Conservation (phyloP, 169 alveolate genomes). For the Pseudocohnilembus persalinus region DNA sequence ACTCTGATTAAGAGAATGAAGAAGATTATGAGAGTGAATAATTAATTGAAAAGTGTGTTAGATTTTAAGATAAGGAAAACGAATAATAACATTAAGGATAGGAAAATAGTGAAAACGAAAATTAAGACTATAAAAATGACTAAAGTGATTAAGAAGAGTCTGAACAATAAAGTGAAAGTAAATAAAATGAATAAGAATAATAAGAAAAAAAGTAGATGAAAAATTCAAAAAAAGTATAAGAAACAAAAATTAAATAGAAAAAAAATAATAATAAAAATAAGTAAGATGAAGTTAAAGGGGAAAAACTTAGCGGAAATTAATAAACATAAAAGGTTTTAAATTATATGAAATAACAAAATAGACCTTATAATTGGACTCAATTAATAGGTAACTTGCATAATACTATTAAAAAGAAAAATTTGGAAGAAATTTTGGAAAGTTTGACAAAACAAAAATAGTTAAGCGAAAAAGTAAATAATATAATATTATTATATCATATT, state of each 20-base stretch:
- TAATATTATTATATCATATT: not conserved
- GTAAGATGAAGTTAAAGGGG: not conserved
- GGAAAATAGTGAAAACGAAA: not conserved
- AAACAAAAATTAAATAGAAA: not conserved
- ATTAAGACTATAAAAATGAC: not conserved
- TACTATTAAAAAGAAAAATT: conserved; percentile 37
- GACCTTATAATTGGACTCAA: conserved; percentile 53
- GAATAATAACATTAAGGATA: not conserved
- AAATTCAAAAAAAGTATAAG: not conserved
- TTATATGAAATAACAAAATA: conserved; percentile 51
- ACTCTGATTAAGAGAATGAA: too few relatives aligned
- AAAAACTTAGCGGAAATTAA: too few relatives aligned
- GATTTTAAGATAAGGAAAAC: not conserved
- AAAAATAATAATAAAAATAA: too few relatives aligned
- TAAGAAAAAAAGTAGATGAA: not conserved
- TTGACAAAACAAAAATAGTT: conserved; percentile 20
- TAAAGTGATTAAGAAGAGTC: not conserved
- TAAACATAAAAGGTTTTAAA: too few relatives aligned
- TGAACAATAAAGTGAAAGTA: not conserved
- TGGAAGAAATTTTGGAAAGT: conserved; percentile 40
- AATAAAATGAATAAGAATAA: not conserved
- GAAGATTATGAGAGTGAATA: too few relatives aligned
- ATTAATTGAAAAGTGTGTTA: too few relatives aligned
- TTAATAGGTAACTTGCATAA: conserved; percentile 47
- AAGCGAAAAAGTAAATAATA: not conserved